A percentile compares a stretch with the other conserved stretches of the same genome.
Conservation (phyloP, 306 rosid species). For the Luffa aegyptiaca region DNA sequence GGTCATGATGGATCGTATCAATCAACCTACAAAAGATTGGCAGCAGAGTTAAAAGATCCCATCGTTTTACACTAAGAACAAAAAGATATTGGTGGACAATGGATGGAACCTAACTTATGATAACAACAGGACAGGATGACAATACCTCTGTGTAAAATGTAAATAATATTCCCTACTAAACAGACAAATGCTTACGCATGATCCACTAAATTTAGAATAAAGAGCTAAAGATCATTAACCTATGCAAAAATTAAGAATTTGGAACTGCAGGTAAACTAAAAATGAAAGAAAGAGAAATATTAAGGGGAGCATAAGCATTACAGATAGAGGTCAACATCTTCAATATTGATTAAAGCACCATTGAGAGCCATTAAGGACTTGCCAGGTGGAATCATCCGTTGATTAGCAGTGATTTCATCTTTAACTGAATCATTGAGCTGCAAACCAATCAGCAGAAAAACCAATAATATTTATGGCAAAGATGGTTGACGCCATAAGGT, state of each 20-base stretch:
- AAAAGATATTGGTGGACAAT: neutral
- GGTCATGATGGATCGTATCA: slow-evolving; percentile 82
- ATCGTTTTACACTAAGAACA: neutral
- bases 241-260: neutral
- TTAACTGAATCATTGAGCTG: slow-evolving; percentile 87
- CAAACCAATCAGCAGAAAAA: slow-evolving; percentile 15
- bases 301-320: slow-evolving; percentile 47
- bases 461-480: neutral
- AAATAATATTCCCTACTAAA: neutral
- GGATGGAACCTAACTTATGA: slow-evolving; percentile 1
- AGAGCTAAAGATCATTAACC: neutral
- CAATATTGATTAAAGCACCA: slow-evolving; percentile 92
- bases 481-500: neutral
- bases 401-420: slow-evolving; percentile 88
- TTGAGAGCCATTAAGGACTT: slow-evolving; percentile 97
- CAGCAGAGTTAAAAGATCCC: neutral
- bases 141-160: neutral
- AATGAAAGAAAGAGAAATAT: slow-evolving; percentile 19
- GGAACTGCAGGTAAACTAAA: neutral
- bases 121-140: neutral
- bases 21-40: slow-evolving; percentile 50
- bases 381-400: slow-evolving; percentile 98
- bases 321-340: slow-evolving; percentile 91
- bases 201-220: neutral
- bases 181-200: neutral